These are phyloP conservation scores for Wickerhamomyces kurtzmanii DNA, from an alignment of 805 yeast species.

Conservation along the genomic window DNA sequence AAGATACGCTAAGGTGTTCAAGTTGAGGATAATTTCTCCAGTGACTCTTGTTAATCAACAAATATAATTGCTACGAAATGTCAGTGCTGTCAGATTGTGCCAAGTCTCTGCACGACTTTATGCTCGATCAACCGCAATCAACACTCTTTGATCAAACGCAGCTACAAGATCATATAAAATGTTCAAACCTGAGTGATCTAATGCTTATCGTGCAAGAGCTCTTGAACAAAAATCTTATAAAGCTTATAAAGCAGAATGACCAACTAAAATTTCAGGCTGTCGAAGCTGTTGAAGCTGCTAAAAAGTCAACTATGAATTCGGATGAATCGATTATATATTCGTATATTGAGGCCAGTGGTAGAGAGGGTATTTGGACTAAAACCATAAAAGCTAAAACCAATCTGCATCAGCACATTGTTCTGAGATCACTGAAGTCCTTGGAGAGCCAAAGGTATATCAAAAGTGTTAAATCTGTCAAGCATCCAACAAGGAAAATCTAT, in stretches of 20 bases:
- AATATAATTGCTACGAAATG: slow-evolving; percentile 7
- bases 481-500: slow-evolving; percentile 91
- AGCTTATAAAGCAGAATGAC: slow-evolving; percentile 58
- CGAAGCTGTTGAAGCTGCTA: slow-evolving; percentile 61
- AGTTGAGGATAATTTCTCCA: neutral
- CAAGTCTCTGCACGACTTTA: slow-evolving; percentile 45
- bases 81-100: slow-evolving; percentile 34
- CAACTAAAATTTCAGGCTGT: slow-evolving; percentile 71
- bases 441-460: slow-evolving; percentile 81
- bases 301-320: slow-evolving; percentile 64
- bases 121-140: slow-evolving; percentile 42
- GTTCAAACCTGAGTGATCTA: slow-evolving; percentile 31
- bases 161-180: slow-evolving; percentile 38
- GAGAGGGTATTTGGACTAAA: slow-evolving; percentile 96
- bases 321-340: slow-evolving; percentile 91
- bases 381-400: slow-evolving; percentile 83
- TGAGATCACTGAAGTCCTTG: slow-evolving; percentile 68
- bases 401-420: slow-evolving; percentile 84
- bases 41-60: neutral
- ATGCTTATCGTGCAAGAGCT: slow-evolving; percentile 42
- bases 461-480: slow-evolving; percentile 81
- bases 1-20: neutral
- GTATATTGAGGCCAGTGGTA: slow-evolving; percentile 82
- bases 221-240: slow-evolving; percentile 49
- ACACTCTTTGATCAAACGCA: slow-evolving; percentile 61